Evolutionary conservation across 1,284 basidiomycete species (phyloP).

Genomic region (Bjerkandera adusta): DNA sequence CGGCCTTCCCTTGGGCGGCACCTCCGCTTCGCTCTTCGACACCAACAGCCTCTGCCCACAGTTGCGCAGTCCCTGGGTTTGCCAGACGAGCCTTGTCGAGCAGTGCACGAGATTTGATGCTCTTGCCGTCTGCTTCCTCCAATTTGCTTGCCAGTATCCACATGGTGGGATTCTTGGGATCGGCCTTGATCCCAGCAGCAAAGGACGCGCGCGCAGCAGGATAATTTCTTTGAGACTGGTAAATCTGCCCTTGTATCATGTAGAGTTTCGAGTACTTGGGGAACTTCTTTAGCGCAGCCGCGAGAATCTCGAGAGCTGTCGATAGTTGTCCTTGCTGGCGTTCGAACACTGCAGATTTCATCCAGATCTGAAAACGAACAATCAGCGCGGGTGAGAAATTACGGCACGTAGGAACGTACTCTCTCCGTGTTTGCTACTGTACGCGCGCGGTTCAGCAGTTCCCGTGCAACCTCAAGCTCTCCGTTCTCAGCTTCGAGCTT

Average conservation of each 20-base stretch:
- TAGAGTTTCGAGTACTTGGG: constrained; percentile 89
- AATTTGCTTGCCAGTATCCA: constrained; percentile 89
- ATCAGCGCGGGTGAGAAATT: not conserved
- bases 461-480: constrained; percentile 81
- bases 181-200: constrained; percentile 78
- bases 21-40: constrained; percentile 88
- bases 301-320: constrained; percentile 74
- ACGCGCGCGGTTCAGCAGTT: constrained; percentile 85
- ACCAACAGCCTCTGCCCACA: constrained; percentile 90
- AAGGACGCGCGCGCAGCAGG: constrained; percentile 75
- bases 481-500: constrained; percentile 96
- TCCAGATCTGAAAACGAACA: constrained; percentile 76
- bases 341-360: constrained; percentile 96
- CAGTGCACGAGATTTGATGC: constrained; percentile 91
- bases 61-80: constrained; percentile 78
- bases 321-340: constrained; percentile 79
- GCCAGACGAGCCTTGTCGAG: constrained; percentile 88
- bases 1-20: constrained; percentile 76
- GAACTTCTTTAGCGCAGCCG: constrained; percentile 79
- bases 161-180: constrained; percentile 78
- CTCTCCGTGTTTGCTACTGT: constrained; percentile 88
- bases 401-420: too few relatives aligned
- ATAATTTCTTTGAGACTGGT: constrained; percentile 60
- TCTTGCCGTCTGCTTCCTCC: constrained; percentile 85
- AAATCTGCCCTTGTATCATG: constrained; percentile 95